These are phyloP conservation scores for Diaporthe capsici DNA, from an alignment of 2,329 filamentous ascomycete genomes.

Conservation along the genomic window DNA sequence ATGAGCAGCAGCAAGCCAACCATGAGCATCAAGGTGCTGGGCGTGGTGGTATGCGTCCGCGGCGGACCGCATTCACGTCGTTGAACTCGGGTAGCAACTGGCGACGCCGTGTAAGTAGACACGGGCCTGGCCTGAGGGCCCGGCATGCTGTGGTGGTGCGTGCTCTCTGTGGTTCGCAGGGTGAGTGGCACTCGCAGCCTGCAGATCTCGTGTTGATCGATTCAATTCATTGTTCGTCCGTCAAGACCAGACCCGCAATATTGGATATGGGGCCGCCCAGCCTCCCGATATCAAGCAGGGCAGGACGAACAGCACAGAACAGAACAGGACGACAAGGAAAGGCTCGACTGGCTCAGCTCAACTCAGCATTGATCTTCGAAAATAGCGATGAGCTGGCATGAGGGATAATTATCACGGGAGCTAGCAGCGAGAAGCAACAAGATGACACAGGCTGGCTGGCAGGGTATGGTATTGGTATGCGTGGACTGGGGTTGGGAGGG, in stretches of 20 bases:
- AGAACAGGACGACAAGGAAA: neutral
- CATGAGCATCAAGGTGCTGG: constrained; percentile 24
- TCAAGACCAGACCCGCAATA: constrained; percentile 11
- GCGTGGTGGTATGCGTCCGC: constrained; percentile 16
- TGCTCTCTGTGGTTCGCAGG: constrained; percentile 21
- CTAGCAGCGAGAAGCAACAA: constrained; percentile 8
- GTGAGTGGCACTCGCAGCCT: constrained; percentile 25
- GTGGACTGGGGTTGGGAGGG: constrained; percentile 17
- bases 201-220: constrained; percentile 32
- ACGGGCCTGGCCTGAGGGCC: constrained; percentile 15
- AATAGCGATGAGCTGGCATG: constrained; percentile 35
- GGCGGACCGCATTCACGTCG: constrained; percentile 15
- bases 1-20: constrained; percentile 33
- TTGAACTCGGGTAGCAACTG: constrained; percentile 27
- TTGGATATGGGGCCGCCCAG: constrained; percentile 27
- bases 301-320: neutral
- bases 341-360: constrained; percentile 6
- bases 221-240: constrained; percentile 26
- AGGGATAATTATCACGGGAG: neutral
- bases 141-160: constrained; percentile 18
- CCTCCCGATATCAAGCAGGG: constrained; percentile 31
- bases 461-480: neutral
- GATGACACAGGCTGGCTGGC: constrained; percentile 10
- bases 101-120: constrained; percentile 23
- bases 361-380: constrained; percentile 17